A percentile compares a stretch with the other conserved stretches of the same genome.
phyloP scores from a whole-genome alignment of 1,139 yeast genomes.

The Geotrichum histeridarum region DNA sequence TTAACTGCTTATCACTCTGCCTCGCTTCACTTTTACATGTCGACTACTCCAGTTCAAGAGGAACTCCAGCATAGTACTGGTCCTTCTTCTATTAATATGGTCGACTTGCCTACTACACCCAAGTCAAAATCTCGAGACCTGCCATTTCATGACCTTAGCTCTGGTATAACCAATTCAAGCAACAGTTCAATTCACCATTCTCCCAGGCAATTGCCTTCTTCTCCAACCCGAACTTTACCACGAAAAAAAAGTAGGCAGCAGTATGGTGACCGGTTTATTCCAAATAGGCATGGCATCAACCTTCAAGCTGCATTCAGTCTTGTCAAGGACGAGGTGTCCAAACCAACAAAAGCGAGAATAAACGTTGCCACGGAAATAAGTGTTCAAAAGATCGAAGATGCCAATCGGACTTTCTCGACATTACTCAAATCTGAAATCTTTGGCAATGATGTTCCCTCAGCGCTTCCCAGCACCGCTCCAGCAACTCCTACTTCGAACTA shows the following conservation, averaged over 20 bases:
- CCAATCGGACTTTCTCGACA: conserved; percentile 79
- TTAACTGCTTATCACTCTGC: no score
- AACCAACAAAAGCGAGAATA: conserved; percentile 22
- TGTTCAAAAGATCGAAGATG: conserved; percentile 67
- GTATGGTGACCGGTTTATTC: conserved; percentile 75
- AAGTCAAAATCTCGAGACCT: no score
- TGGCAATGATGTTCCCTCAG: conserved; percentile 74
- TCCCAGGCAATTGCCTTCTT: conserved; percentile 15
- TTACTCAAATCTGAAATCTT: conserved; percentile 84
- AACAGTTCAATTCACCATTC: conserved; percentile 9
- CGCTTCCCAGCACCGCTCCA: conserved; percentile 30
- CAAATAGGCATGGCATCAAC: conserved; percentile 78
- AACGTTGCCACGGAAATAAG: conserved; percentile 58
- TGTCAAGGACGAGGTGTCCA: conserved; percentile 42
- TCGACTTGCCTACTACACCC: no score
- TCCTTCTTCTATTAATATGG: no score
- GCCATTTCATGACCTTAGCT: no score
- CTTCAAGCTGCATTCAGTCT: conserved; percentile 81
- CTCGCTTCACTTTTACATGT: no score
- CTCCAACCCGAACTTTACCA: conserved; percentile 21
- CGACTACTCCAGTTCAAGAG: no score
- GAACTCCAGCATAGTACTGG: no score
- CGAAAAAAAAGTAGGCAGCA: conserved; percentile 19
- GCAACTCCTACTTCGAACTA: conserved; percentile 7
- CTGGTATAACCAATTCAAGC: no score